These are phyloP conservation scores for Talaromyces islandicus DNA, from an alignment of 2,329 filamentous ascomycete species.

Conservation along the genomic window DNA sequence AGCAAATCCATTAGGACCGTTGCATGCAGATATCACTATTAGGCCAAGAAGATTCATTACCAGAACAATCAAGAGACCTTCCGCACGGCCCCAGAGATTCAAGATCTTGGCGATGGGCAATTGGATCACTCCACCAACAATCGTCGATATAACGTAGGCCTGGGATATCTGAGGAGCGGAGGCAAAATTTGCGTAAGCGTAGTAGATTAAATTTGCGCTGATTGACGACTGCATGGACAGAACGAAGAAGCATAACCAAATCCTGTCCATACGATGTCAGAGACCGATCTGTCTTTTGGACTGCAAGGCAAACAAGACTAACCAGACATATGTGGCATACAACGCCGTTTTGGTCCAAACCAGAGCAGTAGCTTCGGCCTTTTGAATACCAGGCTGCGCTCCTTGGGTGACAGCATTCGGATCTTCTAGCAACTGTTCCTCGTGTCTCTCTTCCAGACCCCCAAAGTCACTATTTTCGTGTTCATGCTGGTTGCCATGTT, in stretches of 20 bases:
- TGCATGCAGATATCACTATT: constrained; percentile 57
- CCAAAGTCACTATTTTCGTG: constrained; percentile 12
- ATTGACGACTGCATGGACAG: constrained; percentile 39
- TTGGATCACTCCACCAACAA: constrained; percentile 54
- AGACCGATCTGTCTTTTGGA: neutral
- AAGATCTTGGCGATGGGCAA: constrained; percentile 58
- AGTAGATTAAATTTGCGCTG: constrained; percentile 39
- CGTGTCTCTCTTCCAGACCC: constrained; percentile 21
- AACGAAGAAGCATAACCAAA: constrained; percentile 44
- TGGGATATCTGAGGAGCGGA: constrained; percentile 46
- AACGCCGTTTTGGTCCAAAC: constrained; percentile 34
- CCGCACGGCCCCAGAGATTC: constrained; percentile 57
- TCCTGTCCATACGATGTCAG: constrained; percentile 21
- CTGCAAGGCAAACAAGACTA: constrained; percentile 1
- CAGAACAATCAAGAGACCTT: constrained; percentile 51
- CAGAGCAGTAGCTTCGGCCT: constrained; percentile 37
- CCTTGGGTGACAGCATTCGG: constrained; percentile 18
- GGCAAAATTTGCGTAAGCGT: constrained; percentile 48
- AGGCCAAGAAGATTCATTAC: constrained; percentile 44
- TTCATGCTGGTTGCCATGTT: neutral
- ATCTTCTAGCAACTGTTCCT: constrained; percentile 19
- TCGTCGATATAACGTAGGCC: constrained; percentile 49
- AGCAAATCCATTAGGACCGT: constrained; percentile 56
- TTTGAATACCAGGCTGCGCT: constrained; percentile 30
- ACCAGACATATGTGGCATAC: constrained; percentile 27